Base-by-base conservation (phyloP, 1,284 basidiomycete species). In the Albatrellus sp. region DNA sequence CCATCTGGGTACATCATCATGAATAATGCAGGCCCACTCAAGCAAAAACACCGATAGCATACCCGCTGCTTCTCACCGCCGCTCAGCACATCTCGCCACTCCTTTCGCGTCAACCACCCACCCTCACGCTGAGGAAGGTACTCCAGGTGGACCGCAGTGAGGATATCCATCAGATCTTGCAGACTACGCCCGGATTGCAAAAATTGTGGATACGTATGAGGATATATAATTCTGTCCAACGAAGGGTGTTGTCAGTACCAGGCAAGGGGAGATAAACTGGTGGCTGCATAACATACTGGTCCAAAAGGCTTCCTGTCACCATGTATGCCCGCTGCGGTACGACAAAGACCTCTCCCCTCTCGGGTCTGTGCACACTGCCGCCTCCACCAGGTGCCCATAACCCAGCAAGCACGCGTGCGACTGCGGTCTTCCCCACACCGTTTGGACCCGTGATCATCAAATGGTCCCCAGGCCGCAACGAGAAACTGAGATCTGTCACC, bases 51-150 rank as follows among this genome's bases (percentile, higher is more conserved):
- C 7, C n/a, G 8, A 8, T 8, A 6, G 48, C 78, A 46, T 48
- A 86, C 85, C 54, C 89, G 62, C 62, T 98, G 93, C 64, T 96
- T 97, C 72, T 97, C 93, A 1, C 93, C 93, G 0, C 93, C 93
- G 52, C 88, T 92, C 57, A 91, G 64, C 35, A 94, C 88, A 61
- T 94, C 90, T 54, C 91, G 80, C 93, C 94, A 98, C 62, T 97
- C 93, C 65, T 97, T 97, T 55, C 86, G 68, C 13, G 89, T 86
- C 49, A 71, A 73, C 79, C 89, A 89, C 0, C 91, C 92, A 0
- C 93, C 93, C 61, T 97, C 93, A 31, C 93, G 69, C 19, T 73
- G 73, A 0, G 91, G 88, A 30, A 97, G 61, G 62, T 97, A 97
- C 10, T 74, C 86, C 45, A 98, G 63, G 63, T 90, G 89, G 8